Conservation (phyloP, 495 filamentous ascomycete genomes). For the Aspergillus steynii region DNA sequence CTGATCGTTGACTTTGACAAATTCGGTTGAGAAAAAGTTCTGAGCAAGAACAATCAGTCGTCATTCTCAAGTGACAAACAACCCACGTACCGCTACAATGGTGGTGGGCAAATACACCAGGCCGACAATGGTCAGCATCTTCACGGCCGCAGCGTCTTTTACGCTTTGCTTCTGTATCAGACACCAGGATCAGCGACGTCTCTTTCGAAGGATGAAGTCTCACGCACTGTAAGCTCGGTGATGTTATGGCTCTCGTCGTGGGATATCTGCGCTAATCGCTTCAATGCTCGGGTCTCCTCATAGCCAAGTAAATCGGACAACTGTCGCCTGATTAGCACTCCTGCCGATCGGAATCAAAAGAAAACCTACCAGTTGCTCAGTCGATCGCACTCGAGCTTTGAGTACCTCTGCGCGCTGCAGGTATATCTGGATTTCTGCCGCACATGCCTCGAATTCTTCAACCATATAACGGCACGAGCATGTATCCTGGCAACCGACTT, state of each 20-base stretch:
- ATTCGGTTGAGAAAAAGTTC: conserved; percentile 41
- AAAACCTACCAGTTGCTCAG: conserved; percentile 4
- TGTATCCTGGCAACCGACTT: not conserved
- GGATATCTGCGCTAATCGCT: not conserved
- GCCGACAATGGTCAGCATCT: conserved; percentile 35
- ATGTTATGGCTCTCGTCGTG: conserved; percentile 2
- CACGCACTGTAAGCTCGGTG: conserved; percentile 9
- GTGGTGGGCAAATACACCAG: conserved; percentile 37
- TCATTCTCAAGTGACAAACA: not conserved
- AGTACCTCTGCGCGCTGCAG: conserved; percentile 11
- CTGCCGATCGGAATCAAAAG: not conserved
- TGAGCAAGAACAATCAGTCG: conserved; percentile 8
- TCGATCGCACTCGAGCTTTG: conserved; percentile 9
- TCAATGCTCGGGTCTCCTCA: conserved; percentile 7
- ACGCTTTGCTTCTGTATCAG: conserved; percentile 23
- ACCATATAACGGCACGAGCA: conserved; percentile 5
- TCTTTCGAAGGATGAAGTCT: not conserved
- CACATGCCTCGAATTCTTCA: conserved; percentile 11
- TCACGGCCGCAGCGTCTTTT: conserved; percentile 36
- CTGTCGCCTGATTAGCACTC: conserved; percentile 2
- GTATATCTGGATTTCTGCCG: conserved; percentile 1
- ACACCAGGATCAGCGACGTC: conserved; percentile 1
- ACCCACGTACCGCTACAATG: conserved; percentile 31
- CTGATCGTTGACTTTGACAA: conserved; percentile 19
- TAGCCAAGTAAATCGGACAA: conserved; percentile 10